These are phyloP conservation scores for Cordyceps militaris DNA, from an alignment of 2,329 filamentous ascomycete species.

Conservation along the genomic window DNA sequence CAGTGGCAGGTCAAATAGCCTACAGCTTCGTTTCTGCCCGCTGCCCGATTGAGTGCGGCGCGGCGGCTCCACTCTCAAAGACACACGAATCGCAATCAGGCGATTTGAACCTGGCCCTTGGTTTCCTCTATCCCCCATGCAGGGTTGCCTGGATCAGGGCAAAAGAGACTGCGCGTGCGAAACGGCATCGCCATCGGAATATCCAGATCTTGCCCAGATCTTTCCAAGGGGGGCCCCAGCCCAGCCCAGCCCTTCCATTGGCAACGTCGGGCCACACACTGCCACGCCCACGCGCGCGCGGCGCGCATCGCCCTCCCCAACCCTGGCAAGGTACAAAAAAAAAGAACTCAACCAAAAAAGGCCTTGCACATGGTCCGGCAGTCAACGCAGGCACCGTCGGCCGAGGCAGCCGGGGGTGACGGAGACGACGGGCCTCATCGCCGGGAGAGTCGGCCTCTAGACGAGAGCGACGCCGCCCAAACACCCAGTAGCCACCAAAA, in stretches of 20 bases:
- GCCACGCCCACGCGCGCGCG: background rate
- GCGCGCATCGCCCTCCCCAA: too few species aligned
- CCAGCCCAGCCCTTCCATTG: background rate
- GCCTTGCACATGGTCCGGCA: background rate
- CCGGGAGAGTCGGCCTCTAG: background rate
- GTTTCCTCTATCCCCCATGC: background rate
- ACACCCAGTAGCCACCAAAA: background rate
- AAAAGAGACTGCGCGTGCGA: background rate
- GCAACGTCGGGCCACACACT: background rate
- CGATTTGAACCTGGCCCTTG: background rate
- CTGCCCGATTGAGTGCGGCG: background rate
- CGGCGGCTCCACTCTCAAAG: background rate
- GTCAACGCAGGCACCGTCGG: background rate
- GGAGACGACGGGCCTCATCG: too few species aligned
- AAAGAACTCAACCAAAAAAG: background rate
- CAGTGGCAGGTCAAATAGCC: background rate
- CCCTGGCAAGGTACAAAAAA: too few species aligned
- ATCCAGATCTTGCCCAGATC: background rate
- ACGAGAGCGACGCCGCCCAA: conserved; percentile 6
- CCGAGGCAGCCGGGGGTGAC: background rate
- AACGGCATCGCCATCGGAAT: background rate
- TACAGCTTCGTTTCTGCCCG: background rate
- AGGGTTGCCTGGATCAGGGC: background rate
- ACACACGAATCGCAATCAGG: background rate
- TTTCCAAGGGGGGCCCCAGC: background rate